Evolutionary conservation across 371 early-diverging fungal genomes (phyloP).

Genomic region (Parasitella parasitica): DNA sequence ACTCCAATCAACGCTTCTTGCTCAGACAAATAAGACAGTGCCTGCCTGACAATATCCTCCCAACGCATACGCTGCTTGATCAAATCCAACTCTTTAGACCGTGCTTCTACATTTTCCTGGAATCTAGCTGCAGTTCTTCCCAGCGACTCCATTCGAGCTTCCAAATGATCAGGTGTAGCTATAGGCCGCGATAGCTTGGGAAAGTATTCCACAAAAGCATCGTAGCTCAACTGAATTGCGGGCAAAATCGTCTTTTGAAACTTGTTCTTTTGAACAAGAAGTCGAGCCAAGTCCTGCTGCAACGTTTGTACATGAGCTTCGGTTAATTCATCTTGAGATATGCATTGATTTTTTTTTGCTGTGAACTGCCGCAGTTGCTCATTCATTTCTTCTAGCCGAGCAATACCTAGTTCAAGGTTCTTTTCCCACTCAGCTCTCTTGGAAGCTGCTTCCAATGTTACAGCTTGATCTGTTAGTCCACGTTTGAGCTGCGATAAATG

Average conservation of each 20-base stretch:
- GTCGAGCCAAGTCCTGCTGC: conserved; percentile 20
- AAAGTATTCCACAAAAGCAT: conserved; percentile 37
- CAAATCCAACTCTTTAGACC: conserved; percentile 30
- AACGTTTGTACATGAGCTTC: conserved; percentile 21
- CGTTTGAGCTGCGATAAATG: conserved; percentile 33
- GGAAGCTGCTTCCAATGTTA: conserved; percentile 35
- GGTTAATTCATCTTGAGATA: conserved; percentile 28
- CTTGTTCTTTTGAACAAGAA: conserved; percentile 23
- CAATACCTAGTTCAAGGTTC: conserved; percentile 23
- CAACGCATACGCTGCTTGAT: conserved; percentile 26
- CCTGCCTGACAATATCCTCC: conserved; percentile 25
- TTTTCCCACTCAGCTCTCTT: conserved; percentile 35
- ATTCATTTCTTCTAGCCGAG: conserved; percentile 34
- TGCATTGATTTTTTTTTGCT: conserved; percentile 25
- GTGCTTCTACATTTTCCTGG: conserved; percentile 29
- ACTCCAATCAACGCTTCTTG: conserved; percentile 18
- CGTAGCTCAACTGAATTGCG: conserved; percentile 33
- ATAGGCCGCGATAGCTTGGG: conserved; percentile 36
- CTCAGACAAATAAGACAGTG: conserved; percentile 15
- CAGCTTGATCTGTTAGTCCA: conserved; percentile 31
- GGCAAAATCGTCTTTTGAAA: conserved; percentile 26
- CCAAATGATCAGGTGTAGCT: conserved; percentile 46
- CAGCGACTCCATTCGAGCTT: conserved; percentile 40
- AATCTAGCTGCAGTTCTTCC: conserved; percentile 20
- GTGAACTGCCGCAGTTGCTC: conserved; percentile 34